Evolutionary conservation across 108 stramenopile species (phyloP).

Genomic region (Cylindrotheca closterium): DNA sequence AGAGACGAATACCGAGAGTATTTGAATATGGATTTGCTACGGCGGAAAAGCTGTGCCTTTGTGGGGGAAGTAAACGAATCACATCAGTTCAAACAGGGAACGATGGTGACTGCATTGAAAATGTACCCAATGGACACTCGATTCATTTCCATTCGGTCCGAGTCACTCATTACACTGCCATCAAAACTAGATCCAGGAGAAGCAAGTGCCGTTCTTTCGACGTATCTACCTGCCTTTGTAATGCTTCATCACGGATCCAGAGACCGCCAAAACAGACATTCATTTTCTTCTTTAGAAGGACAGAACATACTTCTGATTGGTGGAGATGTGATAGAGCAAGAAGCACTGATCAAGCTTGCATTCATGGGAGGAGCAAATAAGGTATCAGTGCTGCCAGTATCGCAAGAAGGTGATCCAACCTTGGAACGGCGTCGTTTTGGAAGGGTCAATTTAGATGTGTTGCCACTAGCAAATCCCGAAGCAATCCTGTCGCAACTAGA

Average conservation of each 20-base stretch:
- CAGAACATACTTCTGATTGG: conserved; percentile 33
- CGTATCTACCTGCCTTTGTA: conserved; percentile 38
- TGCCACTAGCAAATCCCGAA: conserved; percentile 17
- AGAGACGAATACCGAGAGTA: neutral
- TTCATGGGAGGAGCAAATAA: conserved; percentile 20
- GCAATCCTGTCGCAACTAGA: conserved; percentile 13
- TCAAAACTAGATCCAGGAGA: conserved; percentile 32
- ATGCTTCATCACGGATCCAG: conserved; percentile 37
- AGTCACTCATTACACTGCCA: conserved; percentile 27
- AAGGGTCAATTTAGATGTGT: conserved; percentile 4
- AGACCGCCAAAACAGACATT: conserved; percentile 20
- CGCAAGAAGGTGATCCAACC: neutral
- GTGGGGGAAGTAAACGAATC: conserved; percentile 5
- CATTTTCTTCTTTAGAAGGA: conserved; percentile 12
- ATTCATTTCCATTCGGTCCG: conserved; percentile 15
- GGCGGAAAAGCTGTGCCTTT: conserved; percentile 8
- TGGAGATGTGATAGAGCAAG: conserved; percentile 17
- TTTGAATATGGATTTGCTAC: neutral
- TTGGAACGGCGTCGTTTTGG: neutral
- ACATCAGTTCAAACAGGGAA: conserved; percentile 3
- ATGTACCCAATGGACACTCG: conserved; percentile 13
- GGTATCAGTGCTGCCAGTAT: conserved; percentile 7
- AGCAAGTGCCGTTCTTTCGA: conserved; percentile 24
- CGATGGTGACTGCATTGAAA: conserved; percentile 15
- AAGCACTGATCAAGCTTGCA: conserved; percentile 32